Base-by-base conservation (phyloP, 257 asterid species). In the Thymus quinquecostatus region DNA sequence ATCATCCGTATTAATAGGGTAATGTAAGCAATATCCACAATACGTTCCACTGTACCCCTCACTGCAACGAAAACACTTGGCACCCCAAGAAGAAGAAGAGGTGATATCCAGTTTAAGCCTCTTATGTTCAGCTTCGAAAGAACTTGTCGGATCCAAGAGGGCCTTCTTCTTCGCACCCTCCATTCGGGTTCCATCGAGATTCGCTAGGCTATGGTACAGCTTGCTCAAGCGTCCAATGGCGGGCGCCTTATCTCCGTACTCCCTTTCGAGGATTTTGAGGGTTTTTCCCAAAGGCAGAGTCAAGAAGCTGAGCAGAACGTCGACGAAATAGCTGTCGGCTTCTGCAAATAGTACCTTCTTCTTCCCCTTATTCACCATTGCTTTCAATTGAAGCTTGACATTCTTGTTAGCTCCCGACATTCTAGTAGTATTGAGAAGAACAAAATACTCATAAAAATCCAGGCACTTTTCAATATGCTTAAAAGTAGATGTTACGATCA, bases 311-410 rank as follows among this genome's bases (percentile, higher is more conserved):
- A 77, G 30, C 65, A 81, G 10, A 30, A 70, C 49, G 4, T 81
- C 76, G 0, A 65, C 51, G 1, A 81, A 77, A 12, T 48, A 44
- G 5, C 38, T 32, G n/a, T 32, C 73, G 2, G 67, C 72, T 55
- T 54, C 55, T 2, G 75, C 82, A 29, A 64, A 77, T 0, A 80
- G 61, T 1, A 80, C 80, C 48, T 73, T 77, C 0, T 33, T 70
- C 28, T 45, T 72, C 66, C 71, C 51, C 3, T 27, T 60, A 8
- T 75, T 71, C 5, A 71, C 60, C 71, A 79, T 27, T 5, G 60
- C 75, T 70, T 21, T 36, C 3, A 36, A 36, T 1, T 21, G 40
- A 64, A 53, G 54, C 14, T 65, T 29, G 72, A 54, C 2, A 9
- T 45, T 1, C 3, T 45, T 45, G 50, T 45, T 45, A 9, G 50